phyloP scores from a whole-genome alignment of 768 basidiomycete species.

The Lentinula sp. region DNA sequence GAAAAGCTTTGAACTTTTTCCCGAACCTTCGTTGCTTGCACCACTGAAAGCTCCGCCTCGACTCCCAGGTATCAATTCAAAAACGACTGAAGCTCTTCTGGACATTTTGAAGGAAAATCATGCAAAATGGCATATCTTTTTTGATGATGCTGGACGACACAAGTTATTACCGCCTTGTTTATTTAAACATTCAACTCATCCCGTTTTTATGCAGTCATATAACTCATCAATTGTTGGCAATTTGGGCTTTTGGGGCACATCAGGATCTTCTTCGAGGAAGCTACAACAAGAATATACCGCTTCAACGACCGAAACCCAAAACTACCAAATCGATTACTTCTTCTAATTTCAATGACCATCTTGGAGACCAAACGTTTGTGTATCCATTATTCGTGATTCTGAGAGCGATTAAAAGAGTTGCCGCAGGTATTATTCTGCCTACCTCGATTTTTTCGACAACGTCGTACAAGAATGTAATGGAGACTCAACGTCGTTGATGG shows the following conservation, averaged over 20 bases:
- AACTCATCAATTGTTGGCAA: conserved; percentile 50
- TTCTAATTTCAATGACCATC: conserved; percentile 46
- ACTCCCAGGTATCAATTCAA: conserved; percentile 7
- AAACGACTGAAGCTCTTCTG: conserved; percentile 22
- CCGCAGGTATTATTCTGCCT: conserved; percentile 50
- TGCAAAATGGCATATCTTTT: conserved; percentile 40
- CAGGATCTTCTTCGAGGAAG: conserved; percentile 27
- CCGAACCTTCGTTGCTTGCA: background rate
- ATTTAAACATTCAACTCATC: background rate
- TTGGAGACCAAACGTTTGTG: conserved; percentile 49
- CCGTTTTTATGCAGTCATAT: conserved; percentile 34
- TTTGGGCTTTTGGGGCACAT: conserved; percentile 56
- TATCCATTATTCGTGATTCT: background rate
- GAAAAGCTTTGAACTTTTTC: background rate
- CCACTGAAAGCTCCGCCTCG: background rate
- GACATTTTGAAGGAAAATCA: conserved; percentile 43
- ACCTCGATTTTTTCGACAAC: conserved; percentile 50
- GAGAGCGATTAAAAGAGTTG: background rate
- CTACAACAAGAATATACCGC: conserved; percentile 28
- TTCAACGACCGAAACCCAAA: conserved; percentile 29
- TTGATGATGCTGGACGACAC: conserved; percentile 34
- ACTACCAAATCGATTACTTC: conserved; percentile 40
- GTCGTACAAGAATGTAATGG: conserved; percentile 23
- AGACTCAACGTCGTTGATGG: conserved; percentile 28
- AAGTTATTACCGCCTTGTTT: conserved; percentile 31